Conservation (phyloP, 108 stramenopile species). For the Skeletonema menzelii region DNA sequence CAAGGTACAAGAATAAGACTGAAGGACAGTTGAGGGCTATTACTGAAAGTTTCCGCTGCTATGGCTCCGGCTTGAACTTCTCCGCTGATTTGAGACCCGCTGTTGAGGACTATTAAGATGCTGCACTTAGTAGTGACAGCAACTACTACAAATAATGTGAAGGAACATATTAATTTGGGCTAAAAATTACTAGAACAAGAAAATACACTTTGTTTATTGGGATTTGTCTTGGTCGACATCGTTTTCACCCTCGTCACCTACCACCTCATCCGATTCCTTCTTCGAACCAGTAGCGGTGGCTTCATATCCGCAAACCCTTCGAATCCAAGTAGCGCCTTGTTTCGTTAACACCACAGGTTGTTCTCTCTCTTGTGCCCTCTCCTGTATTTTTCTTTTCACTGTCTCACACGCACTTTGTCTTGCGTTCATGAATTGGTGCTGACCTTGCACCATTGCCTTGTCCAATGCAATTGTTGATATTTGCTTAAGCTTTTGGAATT, state of each 20-base stretch:
- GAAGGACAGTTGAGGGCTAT: slow-evolving; percentile 67
- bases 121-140: neutral
- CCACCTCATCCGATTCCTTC: neutral
- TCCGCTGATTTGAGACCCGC: slow-evolving; percentile 39
- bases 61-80: slow-evolving; percentile 80
- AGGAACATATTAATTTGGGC: neutral
- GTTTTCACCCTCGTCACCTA: neutral
- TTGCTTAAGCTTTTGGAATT: slow-evolving; percentile 23
- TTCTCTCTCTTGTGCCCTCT: slow-evolving; percentile 35
- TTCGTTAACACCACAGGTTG: slow-evolving; percentile 40
- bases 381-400: slow-evolving; percentile 37
- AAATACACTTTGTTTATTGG: neutral
- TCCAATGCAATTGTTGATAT: neutral
- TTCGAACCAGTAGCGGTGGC: neutral
- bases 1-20: slow-evolving; percentile 78
- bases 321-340: slow-evolving; percentile 41
- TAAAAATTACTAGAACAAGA: neutral
- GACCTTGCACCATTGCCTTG: slow-evolving; percentile 10
- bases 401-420: slow-evolving; percentile 34
- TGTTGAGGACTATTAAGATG: neutral
- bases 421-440: slow-evolving; percentile 9
- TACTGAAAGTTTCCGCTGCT: slow-evolving; percentile 74
- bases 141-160: neutral
- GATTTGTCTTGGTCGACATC: neutral
- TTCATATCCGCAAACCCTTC: slow-evolving; percentile 31